Evolutionary conservation across 2,329 filamentous ascomycete species (phyloP).

Genomic region (Albifimbria verrucaria): DNA sequence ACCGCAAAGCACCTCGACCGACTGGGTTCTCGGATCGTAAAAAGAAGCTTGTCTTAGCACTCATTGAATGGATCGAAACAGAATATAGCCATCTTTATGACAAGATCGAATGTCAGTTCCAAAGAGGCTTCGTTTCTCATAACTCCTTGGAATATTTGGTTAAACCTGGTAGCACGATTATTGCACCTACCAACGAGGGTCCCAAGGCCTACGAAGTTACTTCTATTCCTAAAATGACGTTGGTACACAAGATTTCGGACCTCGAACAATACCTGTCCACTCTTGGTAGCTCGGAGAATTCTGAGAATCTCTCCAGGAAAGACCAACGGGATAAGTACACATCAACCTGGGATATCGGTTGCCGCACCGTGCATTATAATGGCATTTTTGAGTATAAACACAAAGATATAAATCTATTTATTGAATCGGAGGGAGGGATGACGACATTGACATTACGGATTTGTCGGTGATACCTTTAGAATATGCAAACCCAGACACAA

Average conservation of each 20-base stretch:
- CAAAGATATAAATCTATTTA: neutral
- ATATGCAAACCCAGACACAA: neutral
- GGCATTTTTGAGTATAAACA: neutral
- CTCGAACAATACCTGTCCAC: too few relatives aligned
- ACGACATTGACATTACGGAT: neutral
- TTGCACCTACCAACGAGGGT: neutral
- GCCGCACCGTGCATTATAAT: neutral
- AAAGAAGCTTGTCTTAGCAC: neutral
- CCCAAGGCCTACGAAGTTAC: neutral
- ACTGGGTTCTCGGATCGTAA: neutral
- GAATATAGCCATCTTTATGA: neutral
- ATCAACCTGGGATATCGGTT: neutral
- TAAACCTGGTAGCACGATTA: neutral
- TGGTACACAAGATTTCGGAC: too few relatives aligned
- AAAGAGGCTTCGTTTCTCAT: neutral
- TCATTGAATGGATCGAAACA: neutral
- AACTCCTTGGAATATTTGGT: neutral
- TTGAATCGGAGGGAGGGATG: neutral
- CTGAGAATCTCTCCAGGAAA: too few relatives aligned
- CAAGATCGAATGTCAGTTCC: neutral
- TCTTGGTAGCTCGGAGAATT: too few relatives aligned
- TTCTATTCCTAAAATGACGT: too few relatives aligned
- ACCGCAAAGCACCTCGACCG: neutral
- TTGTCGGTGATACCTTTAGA: neutral
- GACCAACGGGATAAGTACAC: neutral